Evolutionary conservation across 257 asterid species (phyloP).

Genomic region (Solanum chiquidenum): DNA sequence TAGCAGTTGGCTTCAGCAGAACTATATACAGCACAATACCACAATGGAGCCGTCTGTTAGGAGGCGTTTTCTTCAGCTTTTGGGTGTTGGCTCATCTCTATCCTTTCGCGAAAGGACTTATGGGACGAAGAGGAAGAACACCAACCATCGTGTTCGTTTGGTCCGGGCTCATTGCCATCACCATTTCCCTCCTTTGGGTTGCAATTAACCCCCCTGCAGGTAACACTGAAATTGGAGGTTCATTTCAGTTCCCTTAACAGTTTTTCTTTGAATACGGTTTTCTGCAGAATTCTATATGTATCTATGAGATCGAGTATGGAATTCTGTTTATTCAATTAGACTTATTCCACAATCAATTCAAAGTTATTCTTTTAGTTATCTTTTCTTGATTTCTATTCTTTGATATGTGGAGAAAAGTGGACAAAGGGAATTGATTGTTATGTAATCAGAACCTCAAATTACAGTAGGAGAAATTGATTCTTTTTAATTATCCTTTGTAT

Average conservation of each 20-base stretch:
- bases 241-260: constrained; percentile 66
- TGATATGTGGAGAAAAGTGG: not conserved
- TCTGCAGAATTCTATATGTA: not conserved
- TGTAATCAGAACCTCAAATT: not conserved
- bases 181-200: constrained; percentile 72
- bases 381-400: not conserved
- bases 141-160: constrained; percentile 79
- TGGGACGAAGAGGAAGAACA: constrained; percentile 80
- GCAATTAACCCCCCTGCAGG: constrained; percentile 70
- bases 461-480: not conserved
- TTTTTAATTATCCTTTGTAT: not conserved
- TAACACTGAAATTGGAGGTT: constrained; percentile 51
- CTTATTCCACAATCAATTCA: not conserved
- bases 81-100: constrained; percentile 83
- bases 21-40: constrained; percentile 76
- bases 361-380: not conserved
- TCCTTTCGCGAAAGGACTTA: constrained; percentile 75
- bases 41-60: constrained; percentile 78
- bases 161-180: constrained; percentile 83
- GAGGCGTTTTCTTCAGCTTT: constrained; percentile 86
- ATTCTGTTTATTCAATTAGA: not conserved
- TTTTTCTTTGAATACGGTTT: not conserved
- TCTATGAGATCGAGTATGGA: not conserved
- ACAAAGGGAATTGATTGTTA: not conserved
- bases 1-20: constrained; percentile 73